These are phyloP conservation scores for Paracorniculantispora psalliotae DNA, from an alignment of 2,329 filamentous ascomycete genomes.

Conservation along the genomic window DNA sequence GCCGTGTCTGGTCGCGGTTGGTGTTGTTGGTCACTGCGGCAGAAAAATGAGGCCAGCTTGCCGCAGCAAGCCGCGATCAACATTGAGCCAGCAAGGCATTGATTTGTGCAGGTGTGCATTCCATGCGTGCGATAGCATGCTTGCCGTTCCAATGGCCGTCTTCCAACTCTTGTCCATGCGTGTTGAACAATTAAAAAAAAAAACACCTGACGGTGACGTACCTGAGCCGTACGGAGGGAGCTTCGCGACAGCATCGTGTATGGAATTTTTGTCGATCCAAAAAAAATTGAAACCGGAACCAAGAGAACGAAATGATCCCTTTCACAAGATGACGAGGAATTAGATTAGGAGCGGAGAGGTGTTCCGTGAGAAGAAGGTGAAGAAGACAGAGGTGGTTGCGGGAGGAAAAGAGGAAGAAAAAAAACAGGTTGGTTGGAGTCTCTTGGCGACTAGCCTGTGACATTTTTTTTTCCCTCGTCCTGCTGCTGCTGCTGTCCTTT, in stretches of 20 bases:
- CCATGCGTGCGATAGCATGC: too few relatives aligned
- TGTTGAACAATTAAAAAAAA: neutral
- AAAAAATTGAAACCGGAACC: neutral
- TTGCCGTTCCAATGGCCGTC: neutral
- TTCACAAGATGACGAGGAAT: conserved; percentile 4
- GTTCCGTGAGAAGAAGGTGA: conserved; percentile 9
- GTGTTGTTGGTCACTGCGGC: neutral
- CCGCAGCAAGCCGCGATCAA: neutral
- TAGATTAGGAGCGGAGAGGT: conserved; percentile 9
- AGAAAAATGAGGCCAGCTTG: neutral
- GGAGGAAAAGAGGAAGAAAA: conserved; percentile 14
- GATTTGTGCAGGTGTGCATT: too few relatives aligned
- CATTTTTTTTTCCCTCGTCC: neutral
- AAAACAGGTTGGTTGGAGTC: conserved; percentile 8
- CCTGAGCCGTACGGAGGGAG: conserved; percentile 53
- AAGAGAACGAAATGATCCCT: conserved; percentile 7
- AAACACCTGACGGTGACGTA: conserved; percentile 31
- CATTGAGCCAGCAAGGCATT: neutral
- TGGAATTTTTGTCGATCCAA: conserved; percentile 17
- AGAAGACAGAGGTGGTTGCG: conserved; percentile 13
- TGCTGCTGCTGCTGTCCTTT: neutral
- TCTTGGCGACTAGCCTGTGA: conserved; percentile 7
- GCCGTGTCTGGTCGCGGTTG: neutral
- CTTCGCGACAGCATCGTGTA: conserved; percentile 54
- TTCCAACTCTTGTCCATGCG: neutral